Evolutionary conservation across 768 basidiomycete genomes (phyloP), one percentile per base, ranked within the genome.

Genomic region (Rhizopogon sp.): DNA sequence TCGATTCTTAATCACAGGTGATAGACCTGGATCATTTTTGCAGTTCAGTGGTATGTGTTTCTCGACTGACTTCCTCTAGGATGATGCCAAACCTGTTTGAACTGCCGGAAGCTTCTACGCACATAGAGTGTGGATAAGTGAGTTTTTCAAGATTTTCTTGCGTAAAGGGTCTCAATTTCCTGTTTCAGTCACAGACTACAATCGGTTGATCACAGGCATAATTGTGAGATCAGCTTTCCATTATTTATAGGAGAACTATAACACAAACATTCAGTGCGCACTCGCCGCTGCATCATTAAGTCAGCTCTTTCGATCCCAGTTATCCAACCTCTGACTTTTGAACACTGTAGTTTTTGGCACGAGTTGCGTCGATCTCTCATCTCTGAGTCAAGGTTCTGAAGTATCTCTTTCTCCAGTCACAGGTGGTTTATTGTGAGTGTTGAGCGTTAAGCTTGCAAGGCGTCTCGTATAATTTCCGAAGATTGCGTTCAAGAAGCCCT

Each of bases 61-160:
- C 29, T 11, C 13, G 6, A 31, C 1, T 13, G 16, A 22, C 16
- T 31, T 39, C 2, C 8, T 39, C 3, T 39, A 10, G 9, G 17
- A 28, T 43, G 33, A 35, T n/a, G 33, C 2, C 3, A 2, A 43
- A 35, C 8, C 16, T 56, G 58, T 13, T 62, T 14, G 1, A 0
- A 11, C 20, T 20, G 25, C 6, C 25, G 9, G 43, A 42, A 67
- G 65, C 50, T 66, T 66, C 35, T 66, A 66, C 25, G 54, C 54
- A 22, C 65, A 66, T 25, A 63, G 63, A 39, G 60, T 66, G 17
- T 67, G 63, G 62, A 64, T 66, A 58, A 66, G 64, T 66, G 43
- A 42, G 64, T 43, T n/a, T 5, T 9, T 35, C 1, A 16, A 16
- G 29, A 13, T 1, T 3, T 20, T n/a, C 25, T n/a, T 6, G 1